Evolutionary conservation across 2,329 filamentous ascomycete genomes (phyloP).

Genomic region (Samsoniella hepiali): DNA sequence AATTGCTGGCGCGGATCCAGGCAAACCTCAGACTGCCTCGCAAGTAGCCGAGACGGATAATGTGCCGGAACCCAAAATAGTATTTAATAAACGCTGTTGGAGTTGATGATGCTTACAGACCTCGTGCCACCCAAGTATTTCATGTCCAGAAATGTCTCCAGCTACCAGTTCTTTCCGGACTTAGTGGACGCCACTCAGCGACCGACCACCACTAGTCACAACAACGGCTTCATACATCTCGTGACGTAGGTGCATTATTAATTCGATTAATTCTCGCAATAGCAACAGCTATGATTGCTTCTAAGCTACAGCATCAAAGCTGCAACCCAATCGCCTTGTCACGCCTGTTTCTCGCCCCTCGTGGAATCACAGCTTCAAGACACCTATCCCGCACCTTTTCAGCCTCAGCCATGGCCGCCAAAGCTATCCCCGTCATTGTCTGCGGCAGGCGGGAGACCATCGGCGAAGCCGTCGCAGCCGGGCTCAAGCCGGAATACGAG

Average conservation of each 20-base stretch:
- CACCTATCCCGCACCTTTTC: neutral
- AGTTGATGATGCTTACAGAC: neutral
- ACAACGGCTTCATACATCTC: neutral
- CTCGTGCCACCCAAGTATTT: neutral
- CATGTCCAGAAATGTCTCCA: neutral
- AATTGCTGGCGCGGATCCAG: constrained; percentile 45
- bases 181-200: neutral
- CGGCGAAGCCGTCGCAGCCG: constrained; percentile 10
- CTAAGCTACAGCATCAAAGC: neutral
- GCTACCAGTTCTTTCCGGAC: neutral
- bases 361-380: neutral
- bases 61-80: neutral
- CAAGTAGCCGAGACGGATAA: constrained; percentile 21
- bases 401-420: constrained; percentile 8
- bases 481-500: constrained; percentile 15
- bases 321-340: neutral
- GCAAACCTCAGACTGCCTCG: constrained; percentile 46
- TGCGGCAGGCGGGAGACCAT: constrained; percentile 15
- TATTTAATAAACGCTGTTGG: neutral
- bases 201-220: neutral
- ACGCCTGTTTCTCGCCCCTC: neutral
- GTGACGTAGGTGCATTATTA: neutral
- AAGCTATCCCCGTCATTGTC: constrained; percentile 15
- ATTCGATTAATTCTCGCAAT: neutral
- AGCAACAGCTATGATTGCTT: neutral